Base-by-base conservation (phyloP, 768 basidiomycete species). In the Clitopilus hobsonii region DNA sequence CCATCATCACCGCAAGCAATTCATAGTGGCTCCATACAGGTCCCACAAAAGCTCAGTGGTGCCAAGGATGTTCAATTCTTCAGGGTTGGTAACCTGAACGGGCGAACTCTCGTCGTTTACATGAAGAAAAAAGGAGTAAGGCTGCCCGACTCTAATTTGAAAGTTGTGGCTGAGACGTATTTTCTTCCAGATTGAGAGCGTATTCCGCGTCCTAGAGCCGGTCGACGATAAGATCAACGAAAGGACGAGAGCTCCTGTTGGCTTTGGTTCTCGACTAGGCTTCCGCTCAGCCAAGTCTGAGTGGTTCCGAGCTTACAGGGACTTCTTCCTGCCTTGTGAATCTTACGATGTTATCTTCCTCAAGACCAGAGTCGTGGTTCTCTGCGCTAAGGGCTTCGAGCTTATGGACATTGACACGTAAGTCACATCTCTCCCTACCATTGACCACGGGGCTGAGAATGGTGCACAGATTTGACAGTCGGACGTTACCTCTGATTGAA, bases 181-280 rank as follows among this genome's bases (percentile, higher is more conserved):
- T n/a, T n/a, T 20, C 29, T 7, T 56, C 0, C 51, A 82, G 80
- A 76, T 91, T 60, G 92, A 96, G 64, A 94, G 91, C 54, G 89
- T 97, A 50, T 98, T 99, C 82, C 91, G 91, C 53, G 94, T 96
- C 5, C 80, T 99, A n/a, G 96, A 99, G 61, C 96, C 96, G 2
- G 91, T 98, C n/a, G 80, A 85, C 3, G 91, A 88, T 60, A 92
- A 91, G 69, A 93, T 89, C 62, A 89, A 86, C 52, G 90, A 91
- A 69, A 80, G 84, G 63, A 76, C 81, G 26, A 87, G 84, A 63
- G 83, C 83, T 0, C 85, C 88, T 2, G 81, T 81, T 38, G 85
- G 86, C 5, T 76, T 92, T 54, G 80, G 88, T 7, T 83, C 84
- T 56, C 84, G 88, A 20, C 80, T 91, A 23, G 87, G 89, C 16